A percentile compares a stretch with the other conserved stretches of the same genome.
Conservation (phyloP, 345 rosid species). For the Populus euphratica region DNA sequence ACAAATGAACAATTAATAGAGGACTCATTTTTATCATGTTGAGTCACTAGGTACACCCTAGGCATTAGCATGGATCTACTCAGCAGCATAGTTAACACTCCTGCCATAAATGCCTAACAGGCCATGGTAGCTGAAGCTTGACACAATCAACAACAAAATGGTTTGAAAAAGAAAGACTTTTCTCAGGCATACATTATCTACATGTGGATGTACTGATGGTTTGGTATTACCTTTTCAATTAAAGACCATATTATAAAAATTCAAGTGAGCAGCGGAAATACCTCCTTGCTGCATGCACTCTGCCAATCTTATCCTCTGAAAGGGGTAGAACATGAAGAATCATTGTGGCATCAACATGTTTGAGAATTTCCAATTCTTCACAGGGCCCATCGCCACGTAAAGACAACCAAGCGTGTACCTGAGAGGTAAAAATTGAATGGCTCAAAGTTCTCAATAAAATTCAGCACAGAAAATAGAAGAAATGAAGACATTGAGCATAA, state of each 20-base stretch:
- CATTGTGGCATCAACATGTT: conserved; percentile 68
- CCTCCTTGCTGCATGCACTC: conserved; percentile 99
- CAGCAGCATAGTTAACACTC: background rate
- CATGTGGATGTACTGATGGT: background rate
- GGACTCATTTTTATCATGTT: background rate
- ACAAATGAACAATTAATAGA: background rate
- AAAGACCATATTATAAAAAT: background rate
- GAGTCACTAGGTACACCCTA: background rate
- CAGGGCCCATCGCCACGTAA: conserved; percentile 76
- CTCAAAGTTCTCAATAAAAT: conserved; percentile 3
- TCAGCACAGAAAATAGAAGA: conserved; percentile 2
- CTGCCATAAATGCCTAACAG: background rate
- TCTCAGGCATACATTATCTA: background rate
- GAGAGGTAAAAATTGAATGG: conserved; percentile 13
- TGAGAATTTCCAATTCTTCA: conserved; percentile 73
- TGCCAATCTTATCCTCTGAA: conserved; percentile 66
- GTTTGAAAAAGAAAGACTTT: background rate
- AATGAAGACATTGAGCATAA: background rate
- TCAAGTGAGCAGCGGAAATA: conserved; percentile 23
- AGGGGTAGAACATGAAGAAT: conserved; percentile 74
- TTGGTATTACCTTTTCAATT: background rate
- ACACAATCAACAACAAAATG: background rate
- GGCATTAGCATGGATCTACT: background rate
- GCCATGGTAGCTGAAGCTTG: background rate
- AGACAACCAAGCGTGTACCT: conserved; percentile 90